Percentiles rank a stretch among this genome's conserved stretches.
Conservation (phyloP, 2,329 filamentous ascomycete species). For the Fusarium incarnatum region DNA sequence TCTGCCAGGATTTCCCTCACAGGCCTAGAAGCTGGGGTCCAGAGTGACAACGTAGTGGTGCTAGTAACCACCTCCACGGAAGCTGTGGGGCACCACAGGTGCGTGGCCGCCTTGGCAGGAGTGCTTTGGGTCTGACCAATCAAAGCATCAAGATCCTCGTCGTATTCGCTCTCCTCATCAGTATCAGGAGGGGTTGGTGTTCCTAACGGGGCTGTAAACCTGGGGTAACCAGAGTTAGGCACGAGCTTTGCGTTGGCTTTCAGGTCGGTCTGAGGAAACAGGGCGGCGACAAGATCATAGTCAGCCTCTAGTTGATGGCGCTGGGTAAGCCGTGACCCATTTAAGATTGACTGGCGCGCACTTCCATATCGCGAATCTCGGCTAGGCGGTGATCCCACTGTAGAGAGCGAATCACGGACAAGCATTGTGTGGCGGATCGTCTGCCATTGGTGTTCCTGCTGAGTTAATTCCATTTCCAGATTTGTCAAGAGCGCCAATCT, state of each 20-base stretch:
- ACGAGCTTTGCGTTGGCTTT: conserved; percentile 21
- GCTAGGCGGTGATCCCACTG: conserved; percentile 51
- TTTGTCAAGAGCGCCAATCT: conserved; percentile 66
- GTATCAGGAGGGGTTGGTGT: conserved; percentile 65
- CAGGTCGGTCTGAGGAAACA: conserved; percentile 31
- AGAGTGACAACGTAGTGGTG: conserved; percentile 35
- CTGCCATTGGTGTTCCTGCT: conserved; percentile 70
- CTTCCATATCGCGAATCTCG: conserved; percentile 40
- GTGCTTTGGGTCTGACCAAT: conserved; percentile 25
- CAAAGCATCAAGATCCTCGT: conserved; percentile 34
- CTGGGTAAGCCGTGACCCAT: conserved; percentile 23
- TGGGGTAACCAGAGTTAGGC: conserved; percentile 31
- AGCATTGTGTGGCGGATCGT: conserved; percentile 64
- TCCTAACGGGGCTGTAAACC: conserved; percentile 24
- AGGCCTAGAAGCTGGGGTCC: conserved; percentile 37
- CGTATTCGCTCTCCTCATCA: conserved; percentile 56
- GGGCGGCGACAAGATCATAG: conserved; percentile 27
- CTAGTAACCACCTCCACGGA: conserved; percentile 20
- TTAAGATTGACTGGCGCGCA: conserved; percentile 13
- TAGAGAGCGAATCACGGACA: conserved; percentile 63
- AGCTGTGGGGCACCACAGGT: conserved; percentile 39
- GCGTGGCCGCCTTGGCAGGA: conserved; percentile 35
- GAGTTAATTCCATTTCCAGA: conserved; percentile 71
- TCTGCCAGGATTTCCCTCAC: conserved; percentile 17
- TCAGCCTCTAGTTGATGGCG: conserved; percentile 30